phyloP scores from a whole-genome alignment of 2,329 filamentous ascomycete genomes.

The Colletotrichum phormii region DNA sequence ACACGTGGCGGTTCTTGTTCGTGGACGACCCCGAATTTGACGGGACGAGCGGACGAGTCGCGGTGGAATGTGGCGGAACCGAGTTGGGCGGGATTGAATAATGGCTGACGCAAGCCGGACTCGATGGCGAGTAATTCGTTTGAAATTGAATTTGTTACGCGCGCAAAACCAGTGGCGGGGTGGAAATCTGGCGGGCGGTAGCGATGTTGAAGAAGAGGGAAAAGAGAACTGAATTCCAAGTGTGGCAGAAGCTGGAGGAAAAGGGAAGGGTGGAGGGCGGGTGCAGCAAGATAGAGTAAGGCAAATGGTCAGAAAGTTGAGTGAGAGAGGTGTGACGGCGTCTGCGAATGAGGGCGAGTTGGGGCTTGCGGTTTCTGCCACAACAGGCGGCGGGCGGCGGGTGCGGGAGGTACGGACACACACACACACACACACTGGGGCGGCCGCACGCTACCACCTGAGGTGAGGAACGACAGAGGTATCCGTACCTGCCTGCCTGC shows the following conservation, averaged over 20 bases:
- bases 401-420: conserved; percentile 25
- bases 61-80: conserved; percentile 35
- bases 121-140: neutral
- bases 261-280: conserved; percentile 34
- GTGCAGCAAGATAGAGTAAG: conserved; percentile 26
- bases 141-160: neutral
- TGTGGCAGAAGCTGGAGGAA: conserved; percentile 37
- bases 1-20: conserved; percentile 34
- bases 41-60: conserved; percentile 35
- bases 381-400: conserved; percentile 11
- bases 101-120: conserved; percentile 14
- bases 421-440: conserved; percentile 20
- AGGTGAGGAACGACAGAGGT: neutral
- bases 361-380: conserved; percentile 32
- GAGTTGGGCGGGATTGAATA: conserved; percentile 21
- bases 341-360: conserved; percentile 22
- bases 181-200: conserved; percentile 4
- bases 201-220: conserved; percentile 27
- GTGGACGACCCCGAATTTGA: conserved; percentile 33
- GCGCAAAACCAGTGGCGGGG: conserved; percentile 5
- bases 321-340: conserved; percentile 27
- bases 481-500: neutral
- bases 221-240: conserved; percentile 32
- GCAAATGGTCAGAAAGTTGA: conserved; percentile 22
- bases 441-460: neutral